These are phyloP conservation scores for Solanum tarapatanum DNA, from an alignment of 257 asterid genomes.

Conservation along the genomic window DNA sequence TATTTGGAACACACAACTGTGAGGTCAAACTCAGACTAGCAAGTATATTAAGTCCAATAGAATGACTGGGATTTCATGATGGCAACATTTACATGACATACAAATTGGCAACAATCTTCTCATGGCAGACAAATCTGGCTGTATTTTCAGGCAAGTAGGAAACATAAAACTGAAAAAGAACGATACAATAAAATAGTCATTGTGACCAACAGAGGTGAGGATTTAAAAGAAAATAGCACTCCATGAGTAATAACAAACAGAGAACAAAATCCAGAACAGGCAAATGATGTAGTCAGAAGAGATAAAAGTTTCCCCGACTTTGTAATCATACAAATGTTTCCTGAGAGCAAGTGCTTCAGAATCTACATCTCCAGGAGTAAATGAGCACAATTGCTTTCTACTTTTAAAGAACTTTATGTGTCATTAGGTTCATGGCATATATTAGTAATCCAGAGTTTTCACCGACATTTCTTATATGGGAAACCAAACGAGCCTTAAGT, in stretches of 20 bases:
- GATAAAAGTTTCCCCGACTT: not conserved
- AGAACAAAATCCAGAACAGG: not conserved
- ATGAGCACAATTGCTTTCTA: not conserved
- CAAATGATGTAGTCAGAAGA: not conserved
- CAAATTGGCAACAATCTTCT: not conserved
- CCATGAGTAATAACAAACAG: not conserved
- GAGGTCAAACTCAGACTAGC: not conserved
- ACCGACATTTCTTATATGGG: not conserved
- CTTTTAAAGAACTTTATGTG: not conserved
- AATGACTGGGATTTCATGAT: not conserved
- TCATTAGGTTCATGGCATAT: not conserved
- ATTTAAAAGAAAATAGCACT: not conserved
- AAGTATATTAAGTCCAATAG: not conserved
- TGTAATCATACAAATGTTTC: not conserved
- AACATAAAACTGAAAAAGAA: not conserved
- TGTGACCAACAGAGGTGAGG: not conserved
- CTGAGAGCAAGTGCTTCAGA: not conserved
- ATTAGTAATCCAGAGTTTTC: not conserved
- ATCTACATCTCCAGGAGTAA: not conserved
- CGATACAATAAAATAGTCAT: not conserved
- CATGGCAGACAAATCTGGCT: not conserved
- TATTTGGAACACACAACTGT: slow-evolving; percentile 1
- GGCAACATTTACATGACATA: not conserved
- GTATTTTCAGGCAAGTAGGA: not conserved
- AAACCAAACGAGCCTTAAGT: not conserved